Conservation (phyloP, 768 basidiomycete genomes). For the Dacryopinax primogenitus region DNA sequence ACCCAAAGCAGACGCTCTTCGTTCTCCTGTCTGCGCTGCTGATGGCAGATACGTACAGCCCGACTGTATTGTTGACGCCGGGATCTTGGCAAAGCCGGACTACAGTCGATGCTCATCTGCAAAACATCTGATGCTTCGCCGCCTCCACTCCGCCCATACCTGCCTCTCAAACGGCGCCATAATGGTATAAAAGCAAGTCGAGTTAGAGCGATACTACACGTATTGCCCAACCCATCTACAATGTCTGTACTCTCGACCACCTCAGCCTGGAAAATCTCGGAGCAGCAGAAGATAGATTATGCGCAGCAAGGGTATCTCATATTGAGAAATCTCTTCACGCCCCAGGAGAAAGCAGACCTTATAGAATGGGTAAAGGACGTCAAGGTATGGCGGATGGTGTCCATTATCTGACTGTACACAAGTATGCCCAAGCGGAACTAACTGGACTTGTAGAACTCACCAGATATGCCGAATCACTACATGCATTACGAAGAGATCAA, state of each 20-base stretch:
- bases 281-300: background rate
- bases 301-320: background rate
- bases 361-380: background rate
- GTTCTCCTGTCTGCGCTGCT: background rate
- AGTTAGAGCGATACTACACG: background rate
- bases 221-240: background rate
- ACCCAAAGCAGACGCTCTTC: background rate
- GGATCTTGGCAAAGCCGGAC: background rate
- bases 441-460: background rate
- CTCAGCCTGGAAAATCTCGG: background rate
- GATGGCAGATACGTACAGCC: background rate
- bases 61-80: background rate
- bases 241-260: background rate
- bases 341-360: background rate
- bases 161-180: background rate
- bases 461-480: background rate
- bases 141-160: background rate
- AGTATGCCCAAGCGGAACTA: background rate
- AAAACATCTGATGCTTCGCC: background rate
- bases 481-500: constrained; percentile 14
- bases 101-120: background rate
- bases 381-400: background rate
- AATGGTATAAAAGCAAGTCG: background rate
- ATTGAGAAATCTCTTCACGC: background rate
- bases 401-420: background rate